Percentiles rank a stretch among this genome's conserved stretches.
phyloP scores from a whole-genome alignment of 306 rosid genomes.

The Lithocarpus polystachyus region DNA sequence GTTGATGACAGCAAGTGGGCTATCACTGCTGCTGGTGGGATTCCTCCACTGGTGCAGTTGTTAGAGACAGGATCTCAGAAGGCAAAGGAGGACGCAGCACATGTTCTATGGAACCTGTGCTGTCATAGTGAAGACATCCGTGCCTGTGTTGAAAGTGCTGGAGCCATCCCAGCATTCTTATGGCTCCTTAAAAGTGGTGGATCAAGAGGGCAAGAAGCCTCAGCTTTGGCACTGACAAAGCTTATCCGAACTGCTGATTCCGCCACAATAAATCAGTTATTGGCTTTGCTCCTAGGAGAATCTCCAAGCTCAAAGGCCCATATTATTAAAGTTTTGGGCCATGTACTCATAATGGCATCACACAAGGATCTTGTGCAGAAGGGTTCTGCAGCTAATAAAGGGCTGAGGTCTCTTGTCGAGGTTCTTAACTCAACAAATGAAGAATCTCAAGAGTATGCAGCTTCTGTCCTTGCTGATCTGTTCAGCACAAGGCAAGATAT shows the following conservation, averaged over 20 bases:
- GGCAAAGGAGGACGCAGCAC: slow-evolving; percentile 95
- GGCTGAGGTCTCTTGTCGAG: slow-evolving; percentile 80
- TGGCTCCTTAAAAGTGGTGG: slow-evolving; percentile 92
- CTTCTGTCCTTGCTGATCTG: slow-evolving; percentile 89
- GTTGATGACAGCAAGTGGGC: slow-evolving; percentile 99
- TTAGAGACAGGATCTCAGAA: slow-evolving; percentile 89
- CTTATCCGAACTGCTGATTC: slow-evolving; percentile 86
- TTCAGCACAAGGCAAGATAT: slow-evolving; percentile 85
- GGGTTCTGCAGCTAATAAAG: slow-evolving; percentile 83
- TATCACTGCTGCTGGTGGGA: slow-evolving; percentile 98
- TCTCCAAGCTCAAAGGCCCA: slow-evolving; percentile 75
- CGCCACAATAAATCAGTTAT: slow-evolving; percentile 81
- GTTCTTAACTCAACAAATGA: slow-evolving; percentile 76
- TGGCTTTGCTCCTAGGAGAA: slow-evolving; percentile 85
- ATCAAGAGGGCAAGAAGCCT: slow-evolving; percentile 82
- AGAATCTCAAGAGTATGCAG: slow-evolving; percentile 84
- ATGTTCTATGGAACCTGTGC: slow-evolving; percentile 88
- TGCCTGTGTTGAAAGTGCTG: slow-evolving; percentile 79
- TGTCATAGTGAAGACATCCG: slow-evolving; percentile 97
- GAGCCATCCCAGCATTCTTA: slow-evolving; percentile 77
- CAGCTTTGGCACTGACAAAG: slow-evolving; percentile 85
- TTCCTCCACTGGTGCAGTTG: slow-evolving; percentile 92
- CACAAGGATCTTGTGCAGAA: slow-evolving; percentile 65
- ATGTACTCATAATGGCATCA: slow-evolving; percentile 76
- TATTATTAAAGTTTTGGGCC: slow-evolving; percentile 78